Conservation (phyloP, 2,329 filamentous ascomycete genomes). For the Fusarium sp. region DNA sequence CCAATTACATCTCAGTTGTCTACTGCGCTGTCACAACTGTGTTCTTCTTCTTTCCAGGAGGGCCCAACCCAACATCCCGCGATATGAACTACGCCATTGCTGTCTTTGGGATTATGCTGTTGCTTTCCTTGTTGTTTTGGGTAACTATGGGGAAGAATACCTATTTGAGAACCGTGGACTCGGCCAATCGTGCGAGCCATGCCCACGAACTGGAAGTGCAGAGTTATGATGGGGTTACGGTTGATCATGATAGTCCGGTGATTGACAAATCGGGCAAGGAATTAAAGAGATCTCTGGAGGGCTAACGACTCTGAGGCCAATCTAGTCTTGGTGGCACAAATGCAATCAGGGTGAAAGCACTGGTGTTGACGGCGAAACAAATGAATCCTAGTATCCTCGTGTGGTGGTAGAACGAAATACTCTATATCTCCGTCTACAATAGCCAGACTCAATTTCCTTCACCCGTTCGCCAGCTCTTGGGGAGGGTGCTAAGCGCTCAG, state of each 20-base stretch:
- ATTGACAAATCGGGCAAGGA: neutral
- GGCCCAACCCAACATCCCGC: neutral
- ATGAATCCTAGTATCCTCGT: neutral
- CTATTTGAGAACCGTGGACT: neutral
- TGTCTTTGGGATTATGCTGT: neutral
- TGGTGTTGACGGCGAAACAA: neutral
- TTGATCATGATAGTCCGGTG: neutral
- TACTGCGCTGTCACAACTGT: neutral
- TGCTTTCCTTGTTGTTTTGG: neutral
- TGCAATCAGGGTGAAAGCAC: neutral
- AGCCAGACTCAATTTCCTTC: neutral
- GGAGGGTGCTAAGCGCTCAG: too few species aligned
- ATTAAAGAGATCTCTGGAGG: neutral
- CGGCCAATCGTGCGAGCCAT: neutral
- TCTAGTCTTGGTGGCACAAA: neutral
- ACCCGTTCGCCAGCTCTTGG: neutral
- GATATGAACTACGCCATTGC: neutral
- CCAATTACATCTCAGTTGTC: neutral
- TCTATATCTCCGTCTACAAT: neutral
- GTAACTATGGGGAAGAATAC: neutral
- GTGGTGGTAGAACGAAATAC: neutral
- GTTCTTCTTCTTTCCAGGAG: neutral
- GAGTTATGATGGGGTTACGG: neutral
- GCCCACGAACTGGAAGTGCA: neutral
- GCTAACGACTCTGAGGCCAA: neutral